These are phyloP conservation scores for Lactuca sativa DNA, from an alignment of 129 eudicot species.

Conservation along the genomic window DNA sequence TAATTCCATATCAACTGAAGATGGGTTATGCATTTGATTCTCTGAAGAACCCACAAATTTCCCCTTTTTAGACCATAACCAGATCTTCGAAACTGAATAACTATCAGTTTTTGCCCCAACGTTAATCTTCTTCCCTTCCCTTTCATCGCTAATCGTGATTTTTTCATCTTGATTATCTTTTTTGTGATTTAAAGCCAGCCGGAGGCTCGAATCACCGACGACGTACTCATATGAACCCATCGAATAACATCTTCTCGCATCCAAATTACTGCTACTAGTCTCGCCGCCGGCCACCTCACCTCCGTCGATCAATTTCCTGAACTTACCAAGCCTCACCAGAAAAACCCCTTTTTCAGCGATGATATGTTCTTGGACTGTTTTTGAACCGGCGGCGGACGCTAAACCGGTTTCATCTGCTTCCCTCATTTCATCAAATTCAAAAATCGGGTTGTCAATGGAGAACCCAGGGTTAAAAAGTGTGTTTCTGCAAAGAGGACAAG, in stretches of 20 bases:
- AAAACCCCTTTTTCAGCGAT: constrained; percentile 35
- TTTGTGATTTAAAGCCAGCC: constrained; percentile 53
- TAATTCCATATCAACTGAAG: constrained; percentile 50
- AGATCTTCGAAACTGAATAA: constrained; percentile 61
- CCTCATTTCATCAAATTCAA: constrained; percentile 40
- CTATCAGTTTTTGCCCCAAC: constrained; percentile 45
- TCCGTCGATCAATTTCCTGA: constrained; percentile 35
- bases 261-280: constrained; percentile 79
- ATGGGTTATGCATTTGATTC: constrained; percentile 33
- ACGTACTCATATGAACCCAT: constrained; percentile 93
- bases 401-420: constrained; percentile 16
- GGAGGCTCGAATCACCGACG: constrained; percentile 58
- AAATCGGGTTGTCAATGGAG: constrained; percentile 37
- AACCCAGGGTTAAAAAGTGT: constrained; percentile 33
- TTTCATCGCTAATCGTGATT: constrained; percentile 23
- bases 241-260: constrained; percentile 86
- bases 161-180: constrained; percentile 18
- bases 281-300: constrained; percentile 28
- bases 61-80: constrained; percentile 63
- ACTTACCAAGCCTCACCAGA: constrained; percentile 61
- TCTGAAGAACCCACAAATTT: constrained; percentile 53
- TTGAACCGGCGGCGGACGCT: constrained; percentile 17
- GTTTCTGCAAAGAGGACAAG: constrained; percentile 61
- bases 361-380: constrained; percentile 27
- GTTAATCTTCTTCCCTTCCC: constrained; percentile 50